Base-by-base conservation (phyloP, 2,329 filamentous ascomycete genomes). In the Kalmusia sp. region DNA sequence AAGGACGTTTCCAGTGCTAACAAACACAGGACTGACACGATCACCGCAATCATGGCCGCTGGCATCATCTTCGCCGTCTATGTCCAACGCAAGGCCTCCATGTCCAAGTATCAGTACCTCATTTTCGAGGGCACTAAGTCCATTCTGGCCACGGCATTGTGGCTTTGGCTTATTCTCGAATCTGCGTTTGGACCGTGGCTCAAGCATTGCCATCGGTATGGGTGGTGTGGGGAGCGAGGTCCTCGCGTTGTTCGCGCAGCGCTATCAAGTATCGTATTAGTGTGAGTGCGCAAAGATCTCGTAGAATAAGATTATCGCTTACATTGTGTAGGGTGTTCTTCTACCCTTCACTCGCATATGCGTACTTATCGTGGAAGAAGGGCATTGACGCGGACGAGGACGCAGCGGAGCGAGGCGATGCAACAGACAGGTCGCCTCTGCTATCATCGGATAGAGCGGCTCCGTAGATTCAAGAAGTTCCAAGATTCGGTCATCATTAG, bases 151-250 rank as follows among this genome's bases (percentile, higher is more conserved):
- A 58, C 55, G 4, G 45, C 14, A 15, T 15, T 54, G 6, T 58
- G 55, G 55, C 34, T 58, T 9, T 58, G 51, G 51, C 45, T 58
- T n/a, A 49, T 58, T 4, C 40, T 52, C 6, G 55, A 55, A 28
- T 41, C 55, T 28, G 48, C 44, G 8, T 52, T 40, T 27, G 47
- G 51, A 14, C 51, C 51, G 9, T 52, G 51, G 51, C 1, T 31
- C 4, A 3, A 28, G 6, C 9, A 40, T 22, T 28, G 52, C 22
- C 15, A 11, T 38, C 9, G 8, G 11, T 2, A 31, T 28, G 2
- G 4, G 3, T 51, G 17, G n/a, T 25, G 22, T 9, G 11, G n/a
- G 11, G 27, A 33, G 17, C 8, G 41, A 2, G 21, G 17, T 14
- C 19, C 12, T 21, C 28, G 55, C 33, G 43, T 54, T 25, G 25